Evolutionary conservation across 257 asterid genomes (phyloP), one percentile per base, ranked within the genome.

Genomic region (Prunella vulgaris): DNA sequence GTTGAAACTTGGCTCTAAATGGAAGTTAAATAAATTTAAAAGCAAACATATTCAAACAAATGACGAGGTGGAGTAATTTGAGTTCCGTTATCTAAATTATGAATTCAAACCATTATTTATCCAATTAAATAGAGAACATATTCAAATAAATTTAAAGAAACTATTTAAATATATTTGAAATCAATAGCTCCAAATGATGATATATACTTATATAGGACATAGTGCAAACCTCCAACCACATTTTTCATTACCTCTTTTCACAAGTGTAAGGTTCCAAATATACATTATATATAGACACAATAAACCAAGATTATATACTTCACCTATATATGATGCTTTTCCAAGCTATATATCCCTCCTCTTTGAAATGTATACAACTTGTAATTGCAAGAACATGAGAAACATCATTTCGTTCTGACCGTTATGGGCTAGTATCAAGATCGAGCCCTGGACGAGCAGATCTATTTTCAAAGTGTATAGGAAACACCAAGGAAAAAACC

Each of bases 401-500:
- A 37, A 56, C 69, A 66, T 13, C 48, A 5, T 38, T 38, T 38
- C 44, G 2, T n/a, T 10, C 10, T 10, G 46, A 12, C 12, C 48
- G 48, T 40, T 37, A 37, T 10, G 44, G 44, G 10, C 44, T 7
- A 38, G 46, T 38, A 38, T 10, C 46, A 38, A 10, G 46, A 38
- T 38, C 5, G n/a, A 38, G 46, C n/a, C 17, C 46, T 10, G 10
- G 14, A 24, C 10, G 52, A 52, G 40, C 22, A 63, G 56, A 65
- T 72, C 54, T 18, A 44, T 14, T 48, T 68, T 10, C 4, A 58
- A 51, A 60, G 27, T 28, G 33, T 7, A n/a, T 60, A 51, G n/a
- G 20, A 27, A n/a, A 56, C 57, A 8, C 72, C 60, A 10, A 69
- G 73, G 75, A 37, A 77, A 70, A 67, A 77, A 38, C 57, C 60